These are phyloP conservation scores for Anisodus acutangulus DNA, from an alignment of 257 asterid genomes.

Conservation along the genomic window DNA sequence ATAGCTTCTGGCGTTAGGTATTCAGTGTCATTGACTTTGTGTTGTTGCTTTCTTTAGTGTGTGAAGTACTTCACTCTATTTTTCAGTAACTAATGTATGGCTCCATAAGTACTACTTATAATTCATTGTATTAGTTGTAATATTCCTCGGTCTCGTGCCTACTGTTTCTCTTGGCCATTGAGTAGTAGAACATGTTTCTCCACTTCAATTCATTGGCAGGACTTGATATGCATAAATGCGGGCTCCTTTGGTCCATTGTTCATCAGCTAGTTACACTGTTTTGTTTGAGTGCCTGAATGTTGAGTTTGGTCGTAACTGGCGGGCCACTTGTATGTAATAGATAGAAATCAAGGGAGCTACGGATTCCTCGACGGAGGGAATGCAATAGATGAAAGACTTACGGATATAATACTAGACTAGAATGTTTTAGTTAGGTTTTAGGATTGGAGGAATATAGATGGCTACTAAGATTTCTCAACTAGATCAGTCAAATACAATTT, in stretches of 20 bases:
- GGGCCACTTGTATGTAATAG: background rate
- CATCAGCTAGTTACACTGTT: background rate
- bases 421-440: background rate
- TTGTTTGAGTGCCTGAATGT: background rate
- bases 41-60: constrained; percentile 15
- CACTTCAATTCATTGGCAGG: background rate
- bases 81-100: background rate
- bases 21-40: background rate
- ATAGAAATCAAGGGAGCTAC: background rate
- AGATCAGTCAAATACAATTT: background rate
- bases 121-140: background rate
- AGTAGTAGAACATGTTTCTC: background rate
- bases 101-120: background rate
- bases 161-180: background rate
- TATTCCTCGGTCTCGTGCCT: background rate
- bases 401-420: background rate
- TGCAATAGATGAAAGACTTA: background rate
- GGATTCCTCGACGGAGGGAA: background rate
- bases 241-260: background rate
- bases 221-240: background rate
- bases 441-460: background rate
- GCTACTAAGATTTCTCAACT: background rate
- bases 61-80: background rate
- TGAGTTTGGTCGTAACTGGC: background rate
- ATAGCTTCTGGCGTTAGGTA: background rate